Base-by-base conservation (phyloP, 2,329 filamentous ascomycete species). In the Atkinsonella hypoxylon region DNA sequence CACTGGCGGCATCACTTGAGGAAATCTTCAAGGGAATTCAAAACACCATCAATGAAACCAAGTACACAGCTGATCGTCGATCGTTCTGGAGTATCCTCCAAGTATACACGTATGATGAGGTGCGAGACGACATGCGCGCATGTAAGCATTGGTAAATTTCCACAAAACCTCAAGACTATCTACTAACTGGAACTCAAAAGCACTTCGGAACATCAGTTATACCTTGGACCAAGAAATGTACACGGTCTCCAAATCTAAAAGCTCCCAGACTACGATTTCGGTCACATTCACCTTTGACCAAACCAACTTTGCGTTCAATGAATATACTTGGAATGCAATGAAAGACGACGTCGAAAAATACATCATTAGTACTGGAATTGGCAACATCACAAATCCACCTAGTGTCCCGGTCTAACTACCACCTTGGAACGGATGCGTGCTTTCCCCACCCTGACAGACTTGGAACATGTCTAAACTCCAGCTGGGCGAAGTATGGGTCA, bases 31-130 rank as follows among this genome's bases (percentile, higher is more conserved):
- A 39, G 38, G 0, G 1, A 15, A 11, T 39, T 39, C 7, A 8
- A 17, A 1, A 9, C 10, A 17, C 13, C 38, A 39, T 39, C 12
- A 17, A 39, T 17, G 38, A 39, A 15, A 39, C 36, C 6, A 1
- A 0, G 1, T 17, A 0, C n/a, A 17, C 36, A 4, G 2, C 1
- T 8, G 7, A 39, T 39, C 0, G n/a, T 39, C 38, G n/a, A 6
- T 10, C 7, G n/a, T 39, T 39, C 38, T 39, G 38, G 38, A 39
- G 7, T 1, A 18, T 39, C 13, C 38, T 39, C 8, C 38, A 39
- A 17, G 38, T 39, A 39, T 39, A 39, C n/a, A 17, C 38, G 38
- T 39, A 39, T 17, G 38, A 39, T 15, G 0, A 3, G 9, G 8
- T 10, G n/a, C 38, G 15, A 39, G 38, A 39, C 38, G n/a, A 39